These are phyloP conservation scores for Trichoderma sp. DNA, from an alignment of 2,329 filamentous ascomycete genomes.

Conservation along the genomic window DNA sequence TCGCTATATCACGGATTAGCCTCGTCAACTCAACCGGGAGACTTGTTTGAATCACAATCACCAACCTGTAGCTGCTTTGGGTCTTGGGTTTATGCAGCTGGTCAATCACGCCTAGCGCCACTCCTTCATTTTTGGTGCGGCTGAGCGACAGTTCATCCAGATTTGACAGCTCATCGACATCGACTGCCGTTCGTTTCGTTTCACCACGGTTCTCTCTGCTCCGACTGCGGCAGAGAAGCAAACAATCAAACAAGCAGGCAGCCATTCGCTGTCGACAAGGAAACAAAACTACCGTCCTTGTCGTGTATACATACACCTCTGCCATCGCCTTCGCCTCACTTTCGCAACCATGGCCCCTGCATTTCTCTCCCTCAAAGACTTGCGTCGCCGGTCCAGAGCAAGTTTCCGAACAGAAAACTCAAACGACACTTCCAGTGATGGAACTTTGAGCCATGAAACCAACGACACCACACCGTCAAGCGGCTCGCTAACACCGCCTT, in stretches of 20 bases:
- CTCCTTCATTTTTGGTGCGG: background rate
- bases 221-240: background rate
- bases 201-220: background rate
- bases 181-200: constrained; percentile 8
- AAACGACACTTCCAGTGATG: constrained; percentile 63
- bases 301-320: background rate
- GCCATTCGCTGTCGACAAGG: background rate
- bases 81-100: background rate
- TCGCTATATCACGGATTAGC: constrained; percentile 12
- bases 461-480: constrained; percentile 64
- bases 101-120: background rate
- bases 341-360: constrained; percentile 55
- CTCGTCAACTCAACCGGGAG: background rate
- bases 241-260: background rate
- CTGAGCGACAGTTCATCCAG: background rate
- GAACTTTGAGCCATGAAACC: constrained; percentile 57
- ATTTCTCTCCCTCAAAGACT: constrained; percentile 68
- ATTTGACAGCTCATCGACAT: background rate
- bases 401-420: constrained; percentile 69
- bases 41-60: background rate
- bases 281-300: background rate
- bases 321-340: background rate
- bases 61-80: background rate
- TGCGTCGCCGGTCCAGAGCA: constrained; percentile 74
- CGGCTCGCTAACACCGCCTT: constrained; percentile 74